A percentile compares a stretch with the other conserved stretches of the same genome.
phyloP scores from a whole-genome alignment of 148 eudicot species.

The Mesembryanthemum crystallinum region DNA sequence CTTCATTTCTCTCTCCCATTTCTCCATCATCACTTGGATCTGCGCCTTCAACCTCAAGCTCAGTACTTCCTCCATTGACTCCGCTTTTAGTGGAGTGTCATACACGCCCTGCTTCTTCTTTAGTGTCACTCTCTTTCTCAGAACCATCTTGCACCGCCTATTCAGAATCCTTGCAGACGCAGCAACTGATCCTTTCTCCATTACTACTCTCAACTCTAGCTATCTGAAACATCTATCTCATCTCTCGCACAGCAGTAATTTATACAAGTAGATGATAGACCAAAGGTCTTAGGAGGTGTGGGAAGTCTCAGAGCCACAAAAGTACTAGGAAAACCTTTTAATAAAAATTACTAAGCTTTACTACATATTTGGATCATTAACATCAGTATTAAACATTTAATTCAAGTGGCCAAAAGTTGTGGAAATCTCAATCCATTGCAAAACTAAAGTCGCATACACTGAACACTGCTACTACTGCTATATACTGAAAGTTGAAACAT shows the following conservation, averaged over 20 bases:
- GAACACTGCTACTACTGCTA: too few relatives aligned
- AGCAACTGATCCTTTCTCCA: background rate
- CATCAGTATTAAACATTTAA: too few relatives aligned
- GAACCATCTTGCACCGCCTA: background rate
- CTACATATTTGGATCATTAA: too few relatives aligned
- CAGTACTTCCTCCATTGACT: background rate
- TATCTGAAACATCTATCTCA: background rate
- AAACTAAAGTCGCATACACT: too few relatives aligned
- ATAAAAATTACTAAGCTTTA: too few relatives aligned
- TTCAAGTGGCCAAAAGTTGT: too few relatives aligned
- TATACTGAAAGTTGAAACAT: too few relatives aligned
- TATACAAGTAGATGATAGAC: background rate
- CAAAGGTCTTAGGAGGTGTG: background rate
- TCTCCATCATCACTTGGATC: background rate
- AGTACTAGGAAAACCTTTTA: too few relatives aligned
- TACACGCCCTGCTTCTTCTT: background rate
- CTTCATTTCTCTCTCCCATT: constrained; percentile 17
- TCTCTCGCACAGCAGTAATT: background rate
- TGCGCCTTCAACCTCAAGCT: background rate
- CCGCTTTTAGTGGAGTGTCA: background rate
- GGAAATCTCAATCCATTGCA: too few relatives aligned
- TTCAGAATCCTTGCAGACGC: background rate
- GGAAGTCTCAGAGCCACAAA: too few relatives aligned
- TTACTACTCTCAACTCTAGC: background rate
- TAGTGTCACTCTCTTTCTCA: too few relatives aligned